A percentile compares a stretch with the other conserved stretches of the same genome.
phyloP scores from a whole-genome alignment of 2,329 filamentous ascomycete genomes.

The Colletotrichum nymphaeae region DNA sequence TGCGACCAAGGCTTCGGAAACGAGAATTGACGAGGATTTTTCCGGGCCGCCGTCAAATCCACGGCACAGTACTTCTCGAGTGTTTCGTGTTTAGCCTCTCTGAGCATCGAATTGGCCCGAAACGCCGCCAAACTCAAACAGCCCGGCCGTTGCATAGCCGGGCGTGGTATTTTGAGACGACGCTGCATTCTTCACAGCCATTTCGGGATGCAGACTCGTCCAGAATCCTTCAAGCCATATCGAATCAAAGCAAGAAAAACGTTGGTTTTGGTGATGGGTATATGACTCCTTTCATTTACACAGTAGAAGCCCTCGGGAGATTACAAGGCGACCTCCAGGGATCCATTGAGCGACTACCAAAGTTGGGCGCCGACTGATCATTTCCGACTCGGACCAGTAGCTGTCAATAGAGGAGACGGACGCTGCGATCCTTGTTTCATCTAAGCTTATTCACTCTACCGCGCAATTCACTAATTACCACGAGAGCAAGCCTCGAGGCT shows the following conservation, averaged over 20 bases:
- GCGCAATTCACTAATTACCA: not conserved
- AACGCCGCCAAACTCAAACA: constrained; percentile 1
- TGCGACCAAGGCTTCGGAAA: not conserved
- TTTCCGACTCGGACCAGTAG: not conserved
- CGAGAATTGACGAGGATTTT: not conserved
- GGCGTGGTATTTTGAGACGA: not conserved
- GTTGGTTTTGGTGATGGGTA: not conserved
- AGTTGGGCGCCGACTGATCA: not conserved
- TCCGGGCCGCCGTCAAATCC: not conserved
- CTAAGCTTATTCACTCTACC: constrained; percentile 27
- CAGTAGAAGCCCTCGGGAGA: not conserved
- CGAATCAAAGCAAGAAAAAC: not conserved
- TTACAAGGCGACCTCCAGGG: not conserved
- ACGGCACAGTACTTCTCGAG: constrained; percentile 10
- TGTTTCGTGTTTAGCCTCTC: constrained; percentile 25
- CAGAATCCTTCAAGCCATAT: not conserved
- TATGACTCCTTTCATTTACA: constrained; percentile 22
- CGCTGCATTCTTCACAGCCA: not conserved
- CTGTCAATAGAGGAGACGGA: constrained; percentile 10
- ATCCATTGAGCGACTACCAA: not conserved
- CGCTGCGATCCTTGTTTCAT: constrained; percentile 27
- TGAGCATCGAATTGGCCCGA: constrained; percentile 4
- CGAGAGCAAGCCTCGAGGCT: not conserved
- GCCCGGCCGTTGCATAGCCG: not conserved
- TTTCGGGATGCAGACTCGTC: not conserved